phyloP scores from a whole-genome alignment of 345 rosid genomes.

The Murraya paniculata region DNA sequence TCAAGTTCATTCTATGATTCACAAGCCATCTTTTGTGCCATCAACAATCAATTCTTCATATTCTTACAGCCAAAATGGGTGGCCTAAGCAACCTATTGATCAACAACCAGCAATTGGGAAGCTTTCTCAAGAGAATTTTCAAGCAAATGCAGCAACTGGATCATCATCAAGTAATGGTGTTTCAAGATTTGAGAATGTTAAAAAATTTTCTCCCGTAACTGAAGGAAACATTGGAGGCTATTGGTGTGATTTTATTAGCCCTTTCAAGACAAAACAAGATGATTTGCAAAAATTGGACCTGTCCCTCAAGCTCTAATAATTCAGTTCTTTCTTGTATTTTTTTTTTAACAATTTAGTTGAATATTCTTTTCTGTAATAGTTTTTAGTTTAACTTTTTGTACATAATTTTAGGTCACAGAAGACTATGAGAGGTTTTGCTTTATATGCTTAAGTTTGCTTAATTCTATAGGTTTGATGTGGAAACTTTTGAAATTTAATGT shows the following conservation, averaged over 20 bases:
- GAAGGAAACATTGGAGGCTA: conserved; percentile 30
- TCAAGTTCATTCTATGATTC: conserved; percentile 68
- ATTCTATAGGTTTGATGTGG: conserved; percentile 10
- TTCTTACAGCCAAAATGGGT: conserved; percentile 36
- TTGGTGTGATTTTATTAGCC: conserved; percentile 42
- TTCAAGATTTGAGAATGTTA: conserved; percentile 34
- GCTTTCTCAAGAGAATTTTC: conserved; percentile 28
- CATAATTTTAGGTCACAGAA: conserved; percentile 22
- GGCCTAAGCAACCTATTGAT: conserved; percentile 39
- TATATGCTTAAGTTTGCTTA: conserved; percentile 2
- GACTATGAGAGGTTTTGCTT: conserved; percentile 11
- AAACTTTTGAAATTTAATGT: conserved; percentile 3
- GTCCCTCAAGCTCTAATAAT: conserved; percentile 79
- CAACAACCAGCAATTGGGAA: conserved; percentile 45
- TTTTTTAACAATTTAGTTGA: neutral
- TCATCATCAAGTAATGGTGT: conserved; percentile 27
- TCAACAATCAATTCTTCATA: conserved; percentile 14
- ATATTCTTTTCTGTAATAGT: neutral
- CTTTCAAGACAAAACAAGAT: conserved; percentile 53
- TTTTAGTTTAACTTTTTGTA: conserved; percentile 26
- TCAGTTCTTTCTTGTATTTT: neutral
- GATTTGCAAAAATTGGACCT: conserved; percentile 76
- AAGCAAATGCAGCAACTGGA: conserved; percentile 1
- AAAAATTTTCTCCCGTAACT: conserved; percentile 32
- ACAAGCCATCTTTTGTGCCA: conserved; percentile 37